Conservation (phyloP, 2,329 filamentous ascomycete species). For the Sporothrix euskadiensis region DNA sequence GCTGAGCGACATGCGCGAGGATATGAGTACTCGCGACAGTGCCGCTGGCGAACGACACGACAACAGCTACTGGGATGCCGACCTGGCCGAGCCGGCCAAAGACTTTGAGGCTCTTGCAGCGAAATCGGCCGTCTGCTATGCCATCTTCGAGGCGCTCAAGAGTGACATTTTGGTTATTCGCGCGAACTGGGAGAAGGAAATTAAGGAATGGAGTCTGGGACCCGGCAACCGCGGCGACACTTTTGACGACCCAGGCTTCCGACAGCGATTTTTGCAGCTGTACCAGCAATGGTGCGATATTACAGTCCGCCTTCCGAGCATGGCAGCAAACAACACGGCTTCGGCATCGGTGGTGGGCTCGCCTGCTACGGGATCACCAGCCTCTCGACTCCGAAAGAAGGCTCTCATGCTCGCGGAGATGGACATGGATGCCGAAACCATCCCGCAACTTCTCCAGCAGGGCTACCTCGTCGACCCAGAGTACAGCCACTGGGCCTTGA, state of each 20-base stretch:
- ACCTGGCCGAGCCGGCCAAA: slow-evolving; percentile 41
- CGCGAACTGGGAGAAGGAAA: slow-evolving; percentile 39
- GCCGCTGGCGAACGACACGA: background rate
- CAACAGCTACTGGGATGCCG: slow-evolving; percentile 41
- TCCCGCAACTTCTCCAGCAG: slow-evolving; percentile 41
- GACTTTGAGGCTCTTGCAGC: slow-evolving; percentile 40
- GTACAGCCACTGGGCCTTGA: slow-evolving; percentile 48
- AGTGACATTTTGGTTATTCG: slow-evolving; percentile 39
- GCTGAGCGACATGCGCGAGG: slow-evolving; percentile 38
- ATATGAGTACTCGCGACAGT: slow-evolving; percentile 24
- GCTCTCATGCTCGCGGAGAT: background rate
- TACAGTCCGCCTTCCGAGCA: slow-evolving; percentile 37
- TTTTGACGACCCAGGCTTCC: slow-evolving; percentile 31
- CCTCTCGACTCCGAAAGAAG: background rate
- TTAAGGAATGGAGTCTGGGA: slow-evolving; percentile 17
- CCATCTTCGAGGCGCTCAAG: slow-evolving; percentile 41
- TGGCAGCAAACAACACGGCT: background rate
- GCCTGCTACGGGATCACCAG: background rate
- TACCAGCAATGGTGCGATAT: slow-evolving; percentile 49
- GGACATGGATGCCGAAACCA: slow-evolving; percentile 42
- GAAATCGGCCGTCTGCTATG: slow-evolving; percentile 37
- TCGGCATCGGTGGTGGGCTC: too few species aligned
- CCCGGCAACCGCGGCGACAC: background rate
- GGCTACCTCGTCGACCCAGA: slow-evolving; percentile 35
- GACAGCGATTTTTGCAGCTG: slow-evolving; percentile 40